Percentiles rank a stretch among this genome's conserved stretches.
Conservation (phyloP, 306 rosid species). For the Fagus crenata region DNA sequence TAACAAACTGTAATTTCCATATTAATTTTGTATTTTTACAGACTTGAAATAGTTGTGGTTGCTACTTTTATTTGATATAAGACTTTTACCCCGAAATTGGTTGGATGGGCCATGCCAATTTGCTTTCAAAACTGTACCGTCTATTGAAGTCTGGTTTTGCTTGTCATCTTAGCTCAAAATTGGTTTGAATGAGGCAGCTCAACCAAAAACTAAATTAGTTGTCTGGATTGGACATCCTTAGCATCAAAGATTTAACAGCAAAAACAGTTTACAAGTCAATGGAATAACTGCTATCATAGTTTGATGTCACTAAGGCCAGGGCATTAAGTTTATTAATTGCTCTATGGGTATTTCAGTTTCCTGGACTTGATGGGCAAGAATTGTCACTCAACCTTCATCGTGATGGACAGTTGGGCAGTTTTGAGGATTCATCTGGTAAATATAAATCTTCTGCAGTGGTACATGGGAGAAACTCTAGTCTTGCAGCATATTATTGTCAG, state of each 20-base stretch:
- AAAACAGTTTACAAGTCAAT: not conserved
- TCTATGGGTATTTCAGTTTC: conserved; percentile 36
- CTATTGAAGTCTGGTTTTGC: not conserved
- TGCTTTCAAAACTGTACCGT: not conserved
- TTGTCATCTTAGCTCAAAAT: conserved; percentile 2
- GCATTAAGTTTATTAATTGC: conserved; percentile 1
- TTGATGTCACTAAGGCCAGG: conserved; percentile 22
- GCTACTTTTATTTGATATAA: not conserved
- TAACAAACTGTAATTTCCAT: not conserved
- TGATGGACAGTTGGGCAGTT: conserved; percentile 57
- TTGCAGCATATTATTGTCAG: conserved; percentile 12
- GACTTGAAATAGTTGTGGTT: not conserved
- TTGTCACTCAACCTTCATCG: conserved; percentile 50
- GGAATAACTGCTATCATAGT: not conserved
- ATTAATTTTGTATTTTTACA: not conserved
- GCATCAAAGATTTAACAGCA: not conserved
- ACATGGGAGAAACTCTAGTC: conserved; percentile 5
- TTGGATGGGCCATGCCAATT: not conserved
- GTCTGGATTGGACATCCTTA: not conserved
- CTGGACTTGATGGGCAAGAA: conserved; percentile 65
- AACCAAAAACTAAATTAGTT: not conserved
- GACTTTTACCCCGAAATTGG: not conserved
- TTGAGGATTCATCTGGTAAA: conserved; percentile 64
- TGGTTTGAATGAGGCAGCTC: conserved; percentile 2
- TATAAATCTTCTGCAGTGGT: conserved; percentile 8